phyloP scores from a whole-genome alignment of 345 rosid species.

The Brassica cretica region DNA sequence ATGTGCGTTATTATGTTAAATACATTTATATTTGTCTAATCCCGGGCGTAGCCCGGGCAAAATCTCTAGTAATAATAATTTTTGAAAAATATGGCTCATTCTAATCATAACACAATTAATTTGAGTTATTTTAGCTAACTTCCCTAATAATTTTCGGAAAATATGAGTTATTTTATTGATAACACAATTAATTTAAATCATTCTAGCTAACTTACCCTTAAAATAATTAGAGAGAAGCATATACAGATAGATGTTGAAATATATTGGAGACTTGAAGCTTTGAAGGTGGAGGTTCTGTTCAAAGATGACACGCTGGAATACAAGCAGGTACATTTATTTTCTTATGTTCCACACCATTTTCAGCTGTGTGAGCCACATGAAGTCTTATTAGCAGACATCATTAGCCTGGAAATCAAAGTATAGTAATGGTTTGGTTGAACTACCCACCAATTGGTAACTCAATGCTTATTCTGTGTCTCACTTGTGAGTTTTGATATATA shows the following conservation, averaged over 20 bases:
- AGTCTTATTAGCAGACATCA: not conserved
- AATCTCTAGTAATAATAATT: too few species aligned
- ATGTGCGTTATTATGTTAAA: too few species aligned
- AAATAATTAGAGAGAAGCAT: not conserved
- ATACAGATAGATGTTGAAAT: not conserved
- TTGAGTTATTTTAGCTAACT: too few species aligned
- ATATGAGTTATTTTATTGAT: too few species aligned
- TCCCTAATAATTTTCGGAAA: too few species aligned
- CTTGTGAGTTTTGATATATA: not conserved
- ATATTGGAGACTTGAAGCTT: not conserved
- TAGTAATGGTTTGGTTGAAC: not conserved
- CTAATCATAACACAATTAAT: too few species aligned
- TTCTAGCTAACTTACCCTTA: too few species aligned
- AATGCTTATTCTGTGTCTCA: not conserved
- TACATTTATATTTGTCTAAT: too few species aligned
- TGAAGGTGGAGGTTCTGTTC: not conserved
- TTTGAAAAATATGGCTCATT: too few species aligned
- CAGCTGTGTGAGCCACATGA: slow-evolving; percentile 2
- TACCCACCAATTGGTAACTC: not conserved
- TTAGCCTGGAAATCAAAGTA: not conserved
- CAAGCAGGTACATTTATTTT: slow-evolving; percentile 64
- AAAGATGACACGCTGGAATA: slow-evolving; percentile 51
- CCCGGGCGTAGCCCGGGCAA: too few species aligned
- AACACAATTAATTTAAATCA: too few species aligned
- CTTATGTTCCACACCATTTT: not conserved